Evolutionary conservation across 306 rosid genomes (phyloP).

Genomic region (Inga laurina): DNA sequence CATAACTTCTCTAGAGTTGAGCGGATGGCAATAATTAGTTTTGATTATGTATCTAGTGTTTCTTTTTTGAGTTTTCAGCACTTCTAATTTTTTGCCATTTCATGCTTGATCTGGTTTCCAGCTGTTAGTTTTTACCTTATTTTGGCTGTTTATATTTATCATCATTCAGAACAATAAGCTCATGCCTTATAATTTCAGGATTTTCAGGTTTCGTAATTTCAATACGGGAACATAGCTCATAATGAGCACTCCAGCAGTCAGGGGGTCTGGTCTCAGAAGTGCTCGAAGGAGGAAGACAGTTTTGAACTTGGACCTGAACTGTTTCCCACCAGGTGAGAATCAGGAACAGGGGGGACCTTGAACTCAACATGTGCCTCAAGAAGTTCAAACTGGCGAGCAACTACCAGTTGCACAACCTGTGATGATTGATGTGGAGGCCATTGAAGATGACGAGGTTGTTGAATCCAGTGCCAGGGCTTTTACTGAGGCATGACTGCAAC

Average conservation of each 20-base stretch:
- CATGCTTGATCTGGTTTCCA: background rate
- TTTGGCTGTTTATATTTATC: background rate
- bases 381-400: slow-evolving; percentile 25
- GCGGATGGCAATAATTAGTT: background rate
- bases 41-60: background rate
- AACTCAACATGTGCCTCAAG: slow-evolving; percentile 28
- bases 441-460: slow-evolving; percentile 78
- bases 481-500: slow-evolving; percentile 59
- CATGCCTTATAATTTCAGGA: background rate
- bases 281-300: slow-evolving; percentile 44
- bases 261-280: slow-evolving; percentile 27
- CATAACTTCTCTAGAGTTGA: background rate
- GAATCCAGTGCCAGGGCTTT: slow-evolving; percentile 82
- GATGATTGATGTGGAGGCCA: slow-evolving; percentile 78
- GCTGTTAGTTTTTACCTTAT: background rate
- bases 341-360: slow-evolving; percentile 48
- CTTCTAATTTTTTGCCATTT: background rate
- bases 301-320: slow-evolving; percentile 46
- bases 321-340: slow-evolving; percentile 33
- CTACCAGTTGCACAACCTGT: slow-evolving; percentile 37
- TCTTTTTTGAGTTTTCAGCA: background rate
- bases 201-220: background rate
- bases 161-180: background rate
- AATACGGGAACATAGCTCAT: background rate
- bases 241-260: background rate